A percentile compares a stretch with the other conserved stretches of the same genome.
phyloP scores from a whole-genome alignment of 1,284 basidiomycete genomes.

The Melampsora larici-populina region DNA sequence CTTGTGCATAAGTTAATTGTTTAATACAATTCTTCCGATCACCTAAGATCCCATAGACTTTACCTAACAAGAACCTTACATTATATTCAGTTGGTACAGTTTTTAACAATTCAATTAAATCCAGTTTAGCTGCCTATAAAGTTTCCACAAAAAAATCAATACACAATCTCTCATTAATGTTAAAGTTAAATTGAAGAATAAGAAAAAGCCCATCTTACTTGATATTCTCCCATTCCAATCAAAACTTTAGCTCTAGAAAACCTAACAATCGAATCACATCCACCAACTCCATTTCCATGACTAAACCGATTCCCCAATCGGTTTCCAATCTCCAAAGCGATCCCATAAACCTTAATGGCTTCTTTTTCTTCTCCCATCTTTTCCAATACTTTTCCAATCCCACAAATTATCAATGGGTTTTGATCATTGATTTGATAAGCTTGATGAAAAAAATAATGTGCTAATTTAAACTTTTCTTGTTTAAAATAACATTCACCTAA shows the following conservation, averaged over 20 bases:
- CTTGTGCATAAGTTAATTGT: conserved; percentile 78
- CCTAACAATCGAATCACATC: conserved; percentile 64
- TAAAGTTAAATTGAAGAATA: too few relatives aligned
- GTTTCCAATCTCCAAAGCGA: conserved; percentile 73
- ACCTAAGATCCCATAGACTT: conserved; percentile 75
- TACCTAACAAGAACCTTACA: conserved; percentile 89
- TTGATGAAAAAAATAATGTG: conserved; percentile 88
- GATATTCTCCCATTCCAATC: conserved; percentile 73
- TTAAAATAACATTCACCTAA: conserved; percentile 87
- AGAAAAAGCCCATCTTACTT: too few relatives aligned
- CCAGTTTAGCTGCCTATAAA: conserved; percentile 68
- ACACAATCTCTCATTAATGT: too few relatives aligned
- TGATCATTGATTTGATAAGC: conserved; percentile 83
- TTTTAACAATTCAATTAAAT: conserved; percentile 72
- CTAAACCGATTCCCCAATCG: conserved; percentile 62
- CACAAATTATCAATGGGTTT: conserved; percentile 83
- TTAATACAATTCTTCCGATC: conserved; percentile 73
- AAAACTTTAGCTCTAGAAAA: conserved; percentile 85
- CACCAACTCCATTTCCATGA: conserved; percentile 60
- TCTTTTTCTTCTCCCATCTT: conserved; percentile 76
- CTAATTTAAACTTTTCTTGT: conserved; percentile 80
- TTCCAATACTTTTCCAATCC: conserved; percentile 80
- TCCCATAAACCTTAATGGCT: conserved; percentile 65
- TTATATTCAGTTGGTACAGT: conserved; percentile 87
- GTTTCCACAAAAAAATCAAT: conserved; percentile 43